Base-by-base conservation (phyloP, 2,329 filamentous ascomycete species). In the Fusarium caatingaense region DNA sequence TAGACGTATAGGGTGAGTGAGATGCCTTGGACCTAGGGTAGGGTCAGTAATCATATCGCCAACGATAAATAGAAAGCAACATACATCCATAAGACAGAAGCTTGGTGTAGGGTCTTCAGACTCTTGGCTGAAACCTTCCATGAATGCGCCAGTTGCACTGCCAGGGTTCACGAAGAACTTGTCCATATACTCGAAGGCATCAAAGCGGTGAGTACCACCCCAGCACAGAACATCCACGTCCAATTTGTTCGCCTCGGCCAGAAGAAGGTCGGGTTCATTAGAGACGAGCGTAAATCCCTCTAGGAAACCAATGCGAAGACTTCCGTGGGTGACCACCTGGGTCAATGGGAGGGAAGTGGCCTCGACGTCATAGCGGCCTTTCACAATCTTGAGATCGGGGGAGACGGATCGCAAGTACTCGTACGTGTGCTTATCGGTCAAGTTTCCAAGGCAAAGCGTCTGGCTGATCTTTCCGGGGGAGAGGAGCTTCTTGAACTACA, bases 51-150 rank as follows among this genome's bases (percentile, higher is more conserved):
- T 12, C 41, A 27, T 13, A 16, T 42, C 12, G 40, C 3, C 25
- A 47, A 23, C 23, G 11, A 21, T 6, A 11, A 16, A 21, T 59
- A 20, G n/a, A 11, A 53, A 45, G 53, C 57, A 47, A 91, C 93
- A 84, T 80, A 98, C 94, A 87, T 98, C 95, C 95, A 98, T 98
- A 80, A 98, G 83, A 77, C 96, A 97, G 81, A 98, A 98, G 79
- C 94, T 97, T 27, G 95, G 95, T 60, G 90, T 91, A 25, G 92
- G 92, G 58, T 95, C 92, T 77, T 92, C 89, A n/a, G 82, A 84
- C 42, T 86, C 87, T 54, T 82, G 82, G 21, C 82, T 82, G 85
- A 87, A 90, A 21, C 86, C 85, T 2, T 86, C 86, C 23, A 86
- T 83, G 68, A 88, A 88, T 5, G 89, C 89, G 12, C 89, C 89